phyloP scores from a whole-genome alignment of 2,329 filamentous ascomycete genomes.

The Fulvia fulva region DNA sequence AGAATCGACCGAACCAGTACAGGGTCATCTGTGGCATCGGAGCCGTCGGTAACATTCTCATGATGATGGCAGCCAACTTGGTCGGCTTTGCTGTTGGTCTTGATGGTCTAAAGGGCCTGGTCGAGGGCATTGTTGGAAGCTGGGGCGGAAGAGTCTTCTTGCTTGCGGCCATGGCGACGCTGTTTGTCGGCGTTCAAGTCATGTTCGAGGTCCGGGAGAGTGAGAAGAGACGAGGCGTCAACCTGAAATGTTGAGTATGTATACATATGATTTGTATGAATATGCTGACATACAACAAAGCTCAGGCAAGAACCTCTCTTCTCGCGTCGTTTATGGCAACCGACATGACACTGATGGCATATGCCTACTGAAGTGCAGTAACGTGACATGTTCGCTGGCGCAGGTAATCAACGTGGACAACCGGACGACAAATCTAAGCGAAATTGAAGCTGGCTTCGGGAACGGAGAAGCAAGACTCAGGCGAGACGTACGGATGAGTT shows the following conservation, averaged over 20 bases:
- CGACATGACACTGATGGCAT: too few species aligned
- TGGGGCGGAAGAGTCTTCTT: constrained; percentile 74
- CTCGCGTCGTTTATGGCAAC: too few species aligned
- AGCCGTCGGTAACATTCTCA: constrained; percentile 76
- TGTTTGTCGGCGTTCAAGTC: constrained; percentile 83
- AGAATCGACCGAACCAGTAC: constrained; percentile 65
- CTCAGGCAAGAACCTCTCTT: too few species aligned
- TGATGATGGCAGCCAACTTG: constrained; percentile 95
- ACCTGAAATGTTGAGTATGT: constrained; percentile 66
- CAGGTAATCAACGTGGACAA: too few species aligned
- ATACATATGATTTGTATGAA: neutral
- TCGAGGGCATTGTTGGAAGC: constrained; percentile 70
- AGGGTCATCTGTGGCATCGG: constrained; percentile 76
- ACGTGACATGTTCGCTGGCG: too few species aligned
- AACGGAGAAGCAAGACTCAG: too few species aligned
- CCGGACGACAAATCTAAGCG: too few species aligned
- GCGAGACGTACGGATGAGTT: too few species aligned
- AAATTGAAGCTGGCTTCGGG: too few species aligned
- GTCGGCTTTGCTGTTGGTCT: constrained; percentile 92
- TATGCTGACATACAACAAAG: neutral
- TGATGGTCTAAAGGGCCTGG: constrained; percentile 75
- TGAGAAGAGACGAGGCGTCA: constrained; percentile 77
- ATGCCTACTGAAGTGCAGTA: too few species aligned
- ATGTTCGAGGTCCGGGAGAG: constrained; percentile 94
- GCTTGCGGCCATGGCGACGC: constrained; percentile 61